Evolutionary conservation across 345 rosid genomes (phyloP).

Genomic region (Sisymbrium altissimum): DNA sequence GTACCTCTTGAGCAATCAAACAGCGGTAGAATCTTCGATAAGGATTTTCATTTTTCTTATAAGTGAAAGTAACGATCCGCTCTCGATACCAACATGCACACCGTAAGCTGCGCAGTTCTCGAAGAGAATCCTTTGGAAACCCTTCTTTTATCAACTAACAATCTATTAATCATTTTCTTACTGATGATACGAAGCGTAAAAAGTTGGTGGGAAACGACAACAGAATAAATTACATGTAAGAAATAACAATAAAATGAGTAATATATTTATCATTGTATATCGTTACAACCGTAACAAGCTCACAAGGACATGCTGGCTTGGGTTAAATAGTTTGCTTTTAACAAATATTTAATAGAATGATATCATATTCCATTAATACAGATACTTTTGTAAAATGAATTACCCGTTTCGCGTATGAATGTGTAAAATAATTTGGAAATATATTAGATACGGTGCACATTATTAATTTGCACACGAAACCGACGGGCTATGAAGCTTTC

Average conservation of each 20-base stretch:
- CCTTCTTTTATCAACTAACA: background rate
- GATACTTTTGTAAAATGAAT: background rate
- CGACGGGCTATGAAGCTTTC: background rate
- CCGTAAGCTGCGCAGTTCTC: background rate
- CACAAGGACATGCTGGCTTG: background rate
- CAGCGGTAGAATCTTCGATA: background rate
- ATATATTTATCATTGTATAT: background rate
- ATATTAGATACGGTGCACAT: slow-evolving; percentile 5
- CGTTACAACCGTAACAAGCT: background rate
- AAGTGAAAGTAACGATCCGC: background rate
- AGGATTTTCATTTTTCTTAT: background rate
- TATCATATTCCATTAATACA: background rate
- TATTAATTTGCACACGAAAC: slow-evolving; percentile 20
- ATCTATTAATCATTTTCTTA: background rate
- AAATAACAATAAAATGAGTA: background rate
- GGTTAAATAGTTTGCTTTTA: background rate
- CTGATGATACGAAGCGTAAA: background rate
- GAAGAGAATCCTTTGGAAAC: background rate
- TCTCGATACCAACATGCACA: background rate
- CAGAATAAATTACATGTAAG: background rate
- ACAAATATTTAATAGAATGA: background rate
- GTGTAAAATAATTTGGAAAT: background rate
- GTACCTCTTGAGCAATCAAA: background rate
- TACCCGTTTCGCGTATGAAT: background rate
- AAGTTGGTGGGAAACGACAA: background rate